Conservation (phyloP, 2,329 filamentous ascomycete species). For the Trichoderma citrinoviride region DNA sequence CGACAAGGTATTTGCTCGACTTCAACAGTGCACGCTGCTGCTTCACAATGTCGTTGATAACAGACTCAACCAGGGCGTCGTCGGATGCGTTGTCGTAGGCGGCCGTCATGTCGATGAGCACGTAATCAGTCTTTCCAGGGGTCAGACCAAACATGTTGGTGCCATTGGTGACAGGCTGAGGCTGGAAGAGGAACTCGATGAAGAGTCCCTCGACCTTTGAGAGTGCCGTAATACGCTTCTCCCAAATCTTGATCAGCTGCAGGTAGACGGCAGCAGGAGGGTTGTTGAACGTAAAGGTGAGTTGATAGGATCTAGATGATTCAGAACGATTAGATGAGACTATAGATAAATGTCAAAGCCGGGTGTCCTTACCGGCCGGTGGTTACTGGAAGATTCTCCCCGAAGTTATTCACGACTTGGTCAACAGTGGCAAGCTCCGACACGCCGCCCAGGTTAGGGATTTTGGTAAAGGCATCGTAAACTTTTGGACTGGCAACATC, state of each 20-base stretch:
- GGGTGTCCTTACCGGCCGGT: background rate
- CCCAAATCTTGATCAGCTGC: background rate
- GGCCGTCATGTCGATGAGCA: slow-evolving; percentile 6
- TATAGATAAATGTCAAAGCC: background rate
- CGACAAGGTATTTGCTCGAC: background rate
- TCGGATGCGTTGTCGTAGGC: slow-evolving; percentile 1
- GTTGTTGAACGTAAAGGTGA: slow-evolving; percentile 1
- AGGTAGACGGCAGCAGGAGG: background rate
- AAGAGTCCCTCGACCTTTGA: background rate
- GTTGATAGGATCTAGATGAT: background rate
- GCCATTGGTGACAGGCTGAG: slow-evolving; percentile 2
- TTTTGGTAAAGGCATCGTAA: slow-evolving; percentile 17
- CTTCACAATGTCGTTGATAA: background rate
- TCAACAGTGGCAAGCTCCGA: slow-evolving; percentile 15
- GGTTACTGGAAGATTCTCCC: slow-evolving; percentile 11
- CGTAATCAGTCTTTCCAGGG: background rate
- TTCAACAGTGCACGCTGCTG: background rate
- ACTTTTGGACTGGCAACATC: background rate
- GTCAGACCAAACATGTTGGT: slow-evolving; percentile 12
- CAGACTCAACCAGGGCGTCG: background rate
- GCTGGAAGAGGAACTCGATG: slow-evolving; percentile 10
- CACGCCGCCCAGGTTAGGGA: slow-evolving; percentile 13
- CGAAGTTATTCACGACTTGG: slow-evolving; percentile 17
- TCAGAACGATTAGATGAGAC: background rate
- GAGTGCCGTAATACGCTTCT: background rate